These are phyloP conservation scores for Clohesyomyces aquaticus DNA, from an alignment of 495 filamentous ascomycete species.

Conservation along the genomic window DNA sequence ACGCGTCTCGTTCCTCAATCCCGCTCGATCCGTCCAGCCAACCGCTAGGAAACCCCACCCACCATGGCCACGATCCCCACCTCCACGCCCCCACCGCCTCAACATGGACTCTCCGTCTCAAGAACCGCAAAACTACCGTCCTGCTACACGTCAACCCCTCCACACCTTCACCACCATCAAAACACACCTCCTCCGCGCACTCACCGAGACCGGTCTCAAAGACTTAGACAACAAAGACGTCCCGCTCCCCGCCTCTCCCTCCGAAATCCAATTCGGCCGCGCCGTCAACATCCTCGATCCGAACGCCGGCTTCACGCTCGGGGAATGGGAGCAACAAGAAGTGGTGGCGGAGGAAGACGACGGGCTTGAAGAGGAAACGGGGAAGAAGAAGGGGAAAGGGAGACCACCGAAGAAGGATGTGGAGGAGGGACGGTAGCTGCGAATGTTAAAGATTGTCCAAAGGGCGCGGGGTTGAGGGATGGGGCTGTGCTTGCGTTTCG, in stretches of 20 bases:
- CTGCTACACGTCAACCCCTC: constrained; percentile 69
- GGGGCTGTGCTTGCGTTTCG: constrained; percentile 72
- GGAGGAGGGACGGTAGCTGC: constrained; percentile 29
- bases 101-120: constrained; percentile 73
- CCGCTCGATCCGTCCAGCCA: neutral
- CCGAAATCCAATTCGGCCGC: constrained; percentile 59
- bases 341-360: constrained; percentile 42
- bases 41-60: constrained; percentile 2
- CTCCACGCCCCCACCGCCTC: constrained; percentile 43
- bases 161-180: constrained; percentile 65
- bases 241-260: constrained; percentile 52
- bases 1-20: neutral
- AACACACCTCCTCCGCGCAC: constrained; percentile 63
- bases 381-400: constrained; percentile 40
- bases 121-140: constrained; percentile 76
- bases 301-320: constrained; percentile 58
- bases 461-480: constrained; percentile 59
- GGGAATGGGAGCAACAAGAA: constrained; percentile 44
- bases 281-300: constrained; percentile 60
- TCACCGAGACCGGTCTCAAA: constrained; percentile 48
- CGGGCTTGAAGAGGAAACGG: neutral
- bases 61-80: constrained; percentile 34
- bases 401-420: constrained; percentile 13
- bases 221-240: constrained; percentile 29
- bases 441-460: constrained; percentile 48